phyloP scores from a whole-genome alignment of 2,329 filamentous ascomycete genomes.

The Fusarium cicatricum region DNA sequence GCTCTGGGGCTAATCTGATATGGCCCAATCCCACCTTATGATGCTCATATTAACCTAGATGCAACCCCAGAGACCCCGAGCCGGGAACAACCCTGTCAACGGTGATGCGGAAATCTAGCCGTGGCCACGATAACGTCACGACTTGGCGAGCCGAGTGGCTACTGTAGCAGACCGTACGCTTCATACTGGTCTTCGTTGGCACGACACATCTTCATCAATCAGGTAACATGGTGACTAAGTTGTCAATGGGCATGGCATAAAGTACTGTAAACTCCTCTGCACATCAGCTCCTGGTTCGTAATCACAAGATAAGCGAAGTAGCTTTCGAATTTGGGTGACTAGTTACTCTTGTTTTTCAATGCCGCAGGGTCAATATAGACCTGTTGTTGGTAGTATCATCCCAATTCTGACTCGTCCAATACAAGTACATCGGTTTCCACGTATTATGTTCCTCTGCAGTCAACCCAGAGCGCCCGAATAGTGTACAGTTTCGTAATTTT shows the following conservation, averaged over 20 bases:
- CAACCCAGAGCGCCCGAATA: conserved; percentile 1
- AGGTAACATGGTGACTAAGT: background rate
- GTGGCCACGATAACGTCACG: background rate
- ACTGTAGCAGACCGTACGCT: background rate
- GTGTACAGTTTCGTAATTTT: background rate
- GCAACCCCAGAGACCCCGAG: conserved; percentile 8
- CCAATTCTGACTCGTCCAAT: background rate
- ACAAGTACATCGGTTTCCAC: conserved; percentile 1
- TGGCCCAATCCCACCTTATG: conserved; percentile 9
- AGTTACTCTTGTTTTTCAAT: conserved; percentile 5
- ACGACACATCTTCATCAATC: background rate
- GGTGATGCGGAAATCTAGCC: background rate
- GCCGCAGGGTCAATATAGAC: background rate
- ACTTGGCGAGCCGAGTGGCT: background rate
- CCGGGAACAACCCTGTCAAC: conserved; percentile 20
- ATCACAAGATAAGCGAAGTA: background rate
- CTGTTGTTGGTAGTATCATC: conserved; percentile 1
- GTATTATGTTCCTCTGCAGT: background rate
- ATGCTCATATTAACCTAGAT: conserved; percentile 14
- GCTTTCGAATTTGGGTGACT: background rate
- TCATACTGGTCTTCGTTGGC: background rate
- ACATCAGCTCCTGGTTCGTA: background rate
- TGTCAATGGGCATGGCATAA: background rate
- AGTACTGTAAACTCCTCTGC: background rate
- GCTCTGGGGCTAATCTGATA: background rate